Evolutionary conservation across 192 early-diverging fungal species (phyloP), one percentile per base, ranked within the genome.

Genomic region (Umbelopsis isabellina): DNA sequence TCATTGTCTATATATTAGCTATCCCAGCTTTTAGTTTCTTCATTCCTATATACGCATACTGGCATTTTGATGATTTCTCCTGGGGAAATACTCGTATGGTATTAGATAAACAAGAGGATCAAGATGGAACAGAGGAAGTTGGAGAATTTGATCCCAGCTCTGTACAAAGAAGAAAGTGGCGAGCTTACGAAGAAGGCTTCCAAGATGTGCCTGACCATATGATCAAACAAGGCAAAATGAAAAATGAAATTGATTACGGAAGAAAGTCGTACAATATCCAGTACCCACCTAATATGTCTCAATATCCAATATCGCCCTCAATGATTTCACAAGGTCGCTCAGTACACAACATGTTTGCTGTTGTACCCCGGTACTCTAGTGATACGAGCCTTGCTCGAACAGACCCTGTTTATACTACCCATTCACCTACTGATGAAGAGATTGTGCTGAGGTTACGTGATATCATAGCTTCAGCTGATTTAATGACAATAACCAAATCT

Each of bases 51-150:
- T 99, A 99, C 79, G 84, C 96, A 18, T 99, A 96, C 89, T 99
- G 97, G 97, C 94, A 96, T 82, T 96, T 98, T 79, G 97, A 99
- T 80, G 95, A 99, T 74, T 99, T 99, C 74, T 95, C 93, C 16
- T 99, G 97, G 97, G 97, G 96, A 68, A 96, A 96, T 75, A 99
- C 97, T 22, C 93, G 97, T 75, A 66, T 92, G 35, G 93, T 96
- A 9, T 41, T n/a, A 30, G 51, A 16, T 51, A 66, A 52, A 52
- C 51, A 70, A 18, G 68, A 51, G 48, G 58, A 73, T 6, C 67
- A 68, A 45, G 69, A 73, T 37, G 67, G 25, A 0, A 30, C 46
- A 1, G 68, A 49, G 8, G 86, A 88, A 27, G 85, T 86, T 22
- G 86, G 85, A 65, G 70, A 82, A 65, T 92, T 91, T 73, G 87